Evolutionary conservation across 192 early-diverging fungal genomes (phyloP).

Genomic region (Lobulomyces angularis): DNA sequence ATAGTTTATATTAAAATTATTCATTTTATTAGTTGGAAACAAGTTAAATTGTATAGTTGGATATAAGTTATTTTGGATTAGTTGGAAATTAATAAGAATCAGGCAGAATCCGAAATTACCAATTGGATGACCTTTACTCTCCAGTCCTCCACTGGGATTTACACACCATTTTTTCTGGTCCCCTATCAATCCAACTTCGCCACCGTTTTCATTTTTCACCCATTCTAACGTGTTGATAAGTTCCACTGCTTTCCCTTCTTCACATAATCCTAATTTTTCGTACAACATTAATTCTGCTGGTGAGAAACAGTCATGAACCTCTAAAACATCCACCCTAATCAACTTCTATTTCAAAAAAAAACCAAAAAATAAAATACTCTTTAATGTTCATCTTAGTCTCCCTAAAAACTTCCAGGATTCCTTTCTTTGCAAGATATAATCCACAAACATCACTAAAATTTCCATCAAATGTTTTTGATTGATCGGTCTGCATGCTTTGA

Average conservation of each 20-base stretch:
- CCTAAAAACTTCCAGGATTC: background rate
- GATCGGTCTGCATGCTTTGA: background rate
- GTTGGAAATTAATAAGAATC: too few species aligned
- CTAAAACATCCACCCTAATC: background rate
- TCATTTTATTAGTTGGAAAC: too few species aligned
- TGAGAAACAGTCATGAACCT: conserved; percentile 1
- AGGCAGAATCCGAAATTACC: too few species aligned
- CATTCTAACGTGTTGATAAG: background rate
- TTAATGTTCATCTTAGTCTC: background rate
- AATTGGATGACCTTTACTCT: background rate
- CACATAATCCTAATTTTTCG: background rate
- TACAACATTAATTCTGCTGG: background rate
- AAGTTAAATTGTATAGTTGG: too few species aligned
- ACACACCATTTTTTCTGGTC: too few species aligned
- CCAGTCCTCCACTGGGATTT: background rate
- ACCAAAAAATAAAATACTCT: background rate
- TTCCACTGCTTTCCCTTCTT: background rate
- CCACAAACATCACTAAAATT: background rate
- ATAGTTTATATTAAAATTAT: too few species aligned
- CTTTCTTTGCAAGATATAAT: background rate
- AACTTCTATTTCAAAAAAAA: too few species aligned
- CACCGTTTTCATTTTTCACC: background rate
- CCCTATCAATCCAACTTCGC: background rate
- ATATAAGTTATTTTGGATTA: too few species aligned
- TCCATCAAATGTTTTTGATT: background rate